These are phyloP conservation scores for Handroanthus guayacan DNA, from an alignment of 257 asterid genomes.

Conservation along the genomic window DNA sequence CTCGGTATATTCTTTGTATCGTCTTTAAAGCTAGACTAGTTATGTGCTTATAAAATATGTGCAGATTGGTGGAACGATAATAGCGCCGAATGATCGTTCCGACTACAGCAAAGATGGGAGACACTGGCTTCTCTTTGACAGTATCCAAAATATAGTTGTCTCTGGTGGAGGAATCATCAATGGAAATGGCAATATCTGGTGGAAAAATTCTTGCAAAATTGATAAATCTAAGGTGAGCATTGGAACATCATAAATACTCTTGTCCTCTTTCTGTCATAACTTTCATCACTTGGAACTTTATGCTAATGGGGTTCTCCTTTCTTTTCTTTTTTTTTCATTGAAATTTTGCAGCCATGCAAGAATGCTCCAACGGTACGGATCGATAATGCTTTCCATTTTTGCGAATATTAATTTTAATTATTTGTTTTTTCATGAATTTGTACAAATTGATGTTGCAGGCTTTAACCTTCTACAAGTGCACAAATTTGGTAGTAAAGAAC, in stretches of 20 bases:
- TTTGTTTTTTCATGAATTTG: background rate
- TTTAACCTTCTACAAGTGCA: slow-evolving; percentile 65
- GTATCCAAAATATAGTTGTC: slow-evolving; percentile 57
- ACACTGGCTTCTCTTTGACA: slow-evolving; percentile 67
- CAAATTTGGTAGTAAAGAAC: slow-evolving; percentile 55
- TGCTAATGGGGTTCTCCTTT: background rate
- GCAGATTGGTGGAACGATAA: slow-evolving; percentile 65
- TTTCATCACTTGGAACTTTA: background rate
- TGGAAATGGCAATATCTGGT: slow-evolving; percentile 86
- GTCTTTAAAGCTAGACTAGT: background rate
- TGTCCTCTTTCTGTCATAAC: background rate
- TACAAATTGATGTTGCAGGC: slow-evolving; percentile 56
- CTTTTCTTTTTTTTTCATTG: background rate
- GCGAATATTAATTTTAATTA: background rate
- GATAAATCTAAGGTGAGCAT: slow-evolving; percentile 46
- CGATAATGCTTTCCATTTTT: background rate
- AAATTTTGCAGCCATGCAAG: slow-evolving; percentile 68
- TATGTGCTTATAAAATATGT: background rate
- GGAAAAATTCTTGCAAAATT: slow-evolving; percentile 86
- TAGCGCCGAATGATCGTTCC: slow-evolving; percentile 57
- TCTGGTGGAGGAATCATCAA: slow-evolving; percentile 74
- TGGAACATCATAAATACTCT: background rate
- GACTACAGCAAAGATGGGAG: slow-evolving; percentile 55
- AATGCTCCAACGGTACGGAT: slow-evolving; percentile 87
- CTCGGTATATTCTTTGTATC: background rate